phyloP scores from a whole-genome alignment of 2,329 filamentous ascomycete genomes.

The Pestalotiopsis sp. region DNA sequence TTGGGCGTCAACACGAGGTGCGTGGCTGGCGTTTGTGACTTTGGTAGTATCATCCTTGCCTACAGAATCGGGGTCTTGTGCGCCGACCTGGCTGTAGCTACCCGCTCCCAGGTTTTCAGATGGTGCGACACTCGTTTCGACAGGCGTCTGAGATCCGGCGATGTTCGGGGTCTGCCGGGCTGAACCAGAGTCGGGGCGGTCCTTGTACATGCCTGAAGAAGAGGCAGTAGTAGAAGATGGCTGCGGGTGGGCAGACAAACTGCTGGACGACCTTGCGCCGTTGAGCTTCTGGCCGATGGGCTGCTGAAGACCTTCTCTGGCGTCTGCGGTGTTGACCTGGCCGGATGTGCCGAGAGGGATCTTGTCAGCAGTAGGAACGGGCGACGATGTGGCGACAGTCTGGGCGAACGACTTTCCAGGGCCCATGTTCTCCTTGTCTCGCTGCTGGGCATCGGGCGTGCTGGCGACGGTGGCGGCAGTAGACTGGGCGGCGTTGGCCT shows the following conservation, averaged over 20 bases:
- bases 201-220: background rate
- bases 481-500: slow-evolving; percentile 15
- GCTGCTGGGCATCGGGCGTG: slow-evolving; percentile 5
- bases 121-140: slow-evolving; percentile 21
- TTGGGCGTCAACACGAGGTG: slow-evolving; percentile 6
- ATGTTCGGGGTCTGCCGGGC: slow-evolving; percentile 10
- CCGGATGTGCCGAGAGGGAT: slow-evolving; percentile 20
- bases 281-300: slow-evolving; percentile 20
- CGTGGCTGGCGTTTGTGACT: slow-evolving; percentile 14
- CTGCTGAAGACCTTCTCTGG: slow-evolving; percentile 21
- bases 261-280: slow-evolving; percentile 19
- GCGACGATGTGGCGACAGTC: background rate
- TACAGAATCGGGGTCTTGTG: slow-evolving; percentile 18
- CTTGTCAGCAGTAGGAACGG: slow-evolving; percentile 8
- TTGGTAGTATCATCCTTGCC: slow-evolving; percentile 9
- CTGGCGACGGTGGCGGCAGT: background rate
- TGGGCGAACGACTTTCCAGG: slow-evolving; percentile 12
- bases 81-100: slow-evolving; percentile 29
- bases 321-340: slow-evolving; percentile 24
- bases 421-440: slow-evolving; percentile 16
- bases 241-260: slow-evolving; percentile 11
- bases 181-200: background rate
- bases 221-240: slow-evolving; percentile 15
- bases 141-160: slow-evolving; percentile 13
- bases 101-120: slow-evolving; percentile 29